Evolutionary conservation across 805 yeast genomes (phyloP), one percentile per base, ranked within the genome.

Genomic region (Nematodospora valgi): DNA sequence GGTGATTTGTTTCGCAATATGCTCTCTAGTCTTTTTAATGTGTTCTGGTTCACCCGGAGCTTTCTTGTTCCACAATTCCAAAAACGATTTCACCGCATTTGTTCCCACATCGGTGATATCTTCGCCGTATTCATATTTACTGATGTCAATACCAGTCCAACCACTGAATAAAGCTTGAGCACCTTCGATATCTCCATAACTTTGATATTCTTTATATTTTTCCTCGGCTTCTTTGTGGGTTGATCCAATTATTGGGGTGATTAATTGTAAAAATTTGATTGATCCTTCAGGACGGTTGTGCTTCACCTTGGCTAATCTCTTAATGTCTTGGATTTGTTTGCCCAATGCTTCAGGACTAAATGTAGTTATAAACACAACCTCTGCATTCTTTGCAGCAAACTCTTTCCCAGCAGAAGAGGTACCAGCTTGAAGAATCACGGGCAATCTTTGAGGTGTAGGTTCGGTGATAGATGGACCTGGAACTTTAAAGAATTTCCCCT

Each of bases 381-480:
- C 74, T 1, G 72, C 73, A 44, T 62, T 56, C 38, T 58, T 58
- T 6, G 74, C 70, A 3, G 70, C 74, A 38, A 64, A 54, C 11
- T 64, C 62, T 23, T 54, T 52, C 6, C 74, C 74, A 14, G 52
- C 52, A 8, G 58, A 47, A 6, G 74, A 68, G 16, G 67, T 51
- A 4, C 74, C 74, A 3, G 74, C 74, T 46, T 68, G 72, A 26
- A 68, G 53, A 24, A 69, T 45, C 7, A 69, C 62, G 2, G 74
- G 74, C 6, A 70, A 46, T 35, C 71, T 54, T 39, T 68, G 74
- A 2, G 68, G 70, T 7, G 70, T 52, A 2, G 74, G 73, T 21
- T 60, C 59, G 5, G 65, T 59, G 30, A 68, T 65, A 38, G 50
- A 62, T 5, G 72, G 72, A 4, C 71, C 72, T 11, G 69, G 67